Conservation (phyloP, 768 basidiomycete species). For the Hygrocybe punicea region DNA sequence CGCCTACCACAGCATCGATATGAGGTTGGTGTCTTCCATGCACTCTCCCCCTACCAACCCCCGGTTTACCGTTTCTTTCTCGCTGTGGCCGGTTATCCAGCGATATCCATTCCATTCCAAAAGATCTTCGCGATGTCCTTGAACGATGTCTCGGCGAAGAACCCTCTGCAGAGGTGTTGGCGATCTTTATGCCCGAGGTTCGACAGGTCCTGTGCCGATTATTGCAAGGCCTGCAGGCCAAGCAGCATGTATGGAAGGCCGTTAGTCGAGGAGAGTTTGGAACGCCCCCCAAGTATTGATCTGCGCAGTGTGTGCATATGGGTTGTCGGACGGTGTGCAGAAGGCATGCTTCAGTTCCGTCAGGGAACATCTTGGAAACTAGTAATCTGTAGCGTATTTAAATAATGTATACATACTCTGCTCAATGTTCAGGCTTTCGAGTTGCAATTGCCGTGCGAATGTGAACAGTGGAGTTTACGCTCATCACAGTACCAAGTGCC, state of each 20-base stretch:
- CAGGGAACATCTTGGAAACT: too few species aligned
- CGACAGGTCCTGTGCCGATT: slow-evolving; percentile 78
- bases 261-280: slow-evolving; percentile 10
- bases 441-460: too few species aligned
- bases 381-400: too few species aligned
- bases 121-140: slow-evolving; percentile 60
- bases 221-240: slow-evolving; percentile 75
- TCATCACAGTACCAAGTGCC: too few species aligned
- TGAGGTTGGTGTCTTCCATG: slow-evolving; percentile 48
- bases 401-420: too few species aligned
- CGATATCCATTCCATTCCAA: slow-evolving; percentile 61
- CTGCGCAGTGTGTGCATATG: neutral
- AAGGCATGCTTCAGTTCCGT: too few species aligned
- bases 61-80: neutral
- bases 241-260: slow-evolving; percentile 55
- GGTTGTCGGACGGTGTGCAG: neutral
- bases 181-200: slow-evolving; percentile 76
- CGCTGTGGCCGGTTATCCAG: slow-evolving; percentile 31
- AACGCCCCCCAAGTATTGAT: neutral
- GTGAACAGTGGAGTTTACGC: too few species aligned
- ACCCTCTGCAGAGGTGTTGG: slow-evolving; percentile 67
- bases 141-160: slow-evolving; percentile 73
- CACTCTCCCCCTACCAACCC: neutral
- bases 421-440: too few species aligned
- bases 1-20: slow-evolving; percentile 64